Conservation (phyloP, 2,329 filamentous ascomycete genomes). For the Colletotrichum neosansevieriae region DNA sequence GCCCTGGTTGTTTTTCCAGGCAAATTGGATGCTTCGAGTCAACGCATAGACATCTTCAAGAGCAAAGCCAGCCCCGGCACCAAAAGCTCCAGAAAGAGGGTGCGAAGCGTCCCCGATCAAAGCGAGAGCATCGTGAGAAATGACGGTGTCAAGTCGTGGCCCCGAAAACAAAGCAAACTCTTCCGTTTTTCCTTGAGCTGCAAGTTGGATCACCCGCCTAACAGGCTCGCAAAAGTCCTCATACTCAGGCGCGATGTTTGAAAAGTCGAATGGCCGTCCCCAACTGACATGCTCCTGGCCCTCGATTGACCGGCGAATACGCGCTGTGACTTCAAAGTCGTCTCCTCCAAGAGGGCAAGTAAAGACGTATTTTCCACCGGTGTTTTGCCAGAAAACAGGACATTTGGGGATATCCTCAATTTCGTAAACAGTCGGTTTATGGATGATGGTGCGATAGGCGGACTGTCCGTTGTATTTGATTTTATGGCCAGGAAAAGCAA, state of each 20-base stretch:
- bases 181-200: conserved; percentile 44
- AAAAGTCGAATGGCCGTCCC: conserved; percentile 45
- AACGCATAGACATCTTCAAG: conserved; percentile 49
- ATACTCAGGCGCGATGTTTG: conserved; percentile 43
- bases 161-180: conserved; percentile 49
- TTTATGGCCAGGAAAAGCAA: conserved; percentile 55
- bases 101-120: conserved; percentile 68
- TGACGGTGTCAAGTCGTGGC: conserved; percentile 46
- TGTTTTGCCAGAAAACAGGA: conserved; percentile 50
- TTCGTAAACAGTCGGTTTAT: conserved; percentile 42
- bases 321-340: conserved; percentile 51
- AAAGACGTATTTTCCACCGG: conserved; percentile 48
- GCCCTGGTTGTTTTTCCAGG: conserved; percentile 38
- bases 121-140: conserved; percentile 49
- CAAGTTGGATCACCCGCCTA: conserved; percentile 46
- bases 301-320: conserved; percentile 42
- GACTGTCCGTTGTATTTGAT: conserved; percentile 58
- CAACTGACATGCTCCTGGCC: conserved; percentile 47
- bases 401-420: conserved; percentile 48
- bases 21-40: conserved; percentile 44
- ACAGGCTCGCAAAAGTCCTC: conserved; percentile 49
- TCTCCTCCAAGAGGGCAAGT: conserved; percentile 49
- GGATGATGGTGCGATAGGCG: conserved; percentile 49
- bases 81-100: conserved; percentile 61
- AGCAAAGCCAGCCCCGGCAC: conserved; percentile 54